Base-by-base conservation (phyloP, 2,329 filamentous ascomycete genomes). In the Clonostachys sp. region DNA sequence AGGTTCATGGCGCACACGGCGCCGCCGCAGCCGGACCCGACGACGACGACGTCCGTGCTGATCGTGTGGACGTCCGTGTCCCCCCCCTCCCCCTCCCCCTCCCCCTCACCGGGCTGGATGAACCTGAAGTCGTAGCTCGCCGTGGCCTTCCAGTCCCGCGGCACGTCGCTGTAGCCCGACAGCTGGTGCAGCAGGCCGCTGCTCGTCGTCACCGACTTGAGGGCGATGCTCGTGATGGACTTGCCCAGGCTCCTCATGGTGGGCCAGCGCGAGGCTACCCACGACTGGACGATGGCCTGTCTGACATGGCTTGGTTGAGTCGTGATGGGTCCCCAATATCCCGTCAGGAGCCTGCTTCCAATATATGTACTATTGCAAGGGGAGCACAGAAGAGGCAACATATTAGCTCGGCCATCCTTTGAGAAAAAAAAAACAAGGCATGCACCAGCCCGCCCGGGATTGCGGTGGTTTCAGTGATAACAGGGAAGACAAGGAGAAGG, bases 21-120 rank as follows among this genome's bases (percentile, higher is more conserved):
- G 39, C 88, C 91, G 52, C 91, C 91, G 56, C 89, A 95, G 30
- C 91, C 91, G 36, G 88, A 94, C 3, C 91, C 91, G 17, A 96
- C 77, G 49, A 96, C 83, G 39, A 95, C 81, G 1, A 95, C 82
- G 62, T 96, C 92, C 0, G 87, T 86, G 46, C 90, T 81, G 38
- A 95, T 69, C 4, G 75, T 74, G 52, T 84, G 81, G 0, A 80
- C 71, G 5, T 58, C 53, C n/a, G 18, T 5, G 18, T 20, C 18
- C 18, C 5, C 18, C 5, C 5, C 18, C 18, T 18, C 18, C 18
- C 18, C 18, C 18, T 20, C 5, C 18, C 18, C 18, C 18, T 55
- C 53, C 6, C 61, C 53, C 6, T 59, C 62, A 3, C 58, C 46
- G 3, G 60, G 63, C 57, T 87, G 82, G 42, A 86, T 58, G 55